These are phyloP conservation scores for Claviceps pusilla DNA, from an alignment of 2,329 filamentous ascomycete genomes.

Conservation along the genomic window DNA sequence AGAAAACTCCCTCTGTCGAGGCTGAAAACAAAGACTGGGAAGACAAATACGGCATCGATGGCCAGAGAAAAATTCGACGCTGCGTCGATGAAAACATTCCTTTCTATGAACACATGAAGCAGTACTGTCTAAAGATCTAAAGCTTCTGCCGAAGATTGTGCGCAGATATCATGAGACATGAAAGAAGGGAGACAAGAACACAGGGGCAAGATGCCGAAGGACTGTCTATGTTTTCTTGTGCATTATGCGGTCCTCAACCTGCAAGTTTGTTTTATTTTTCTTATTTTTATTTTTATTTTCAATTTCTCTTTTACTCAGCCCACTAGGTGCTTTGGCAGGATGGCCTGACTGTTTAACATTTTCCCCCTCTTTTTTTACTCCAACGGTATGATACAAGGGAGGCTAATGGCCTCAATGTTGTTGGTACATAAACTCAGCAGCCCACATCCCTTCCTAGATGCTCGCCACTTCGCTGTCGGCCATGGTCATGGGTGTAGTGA, in stretches of 20 bases:
- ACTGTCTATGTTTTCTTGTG: not conserved
- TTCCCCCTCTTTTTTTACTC: not conserved
- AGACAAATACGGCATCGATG: conserved; percentile 59
- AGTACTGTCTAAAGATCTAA: conserved; percentile 52
- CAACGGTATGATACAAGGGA: conserved; percentile 2
- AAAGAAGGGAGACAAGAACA: not conserved
- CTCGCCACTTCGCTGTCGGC: not conserved
- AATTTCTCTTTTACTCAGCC: not conserved
- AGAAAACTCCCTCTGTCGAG: conserved; percentile 50
- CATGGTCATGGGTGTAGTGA: not conserved
- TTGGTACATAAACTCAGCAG: conserved; percentile 2
- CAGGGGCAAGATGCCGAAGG: not conserved
- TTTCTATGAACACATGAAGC: conserved; percentile 70
- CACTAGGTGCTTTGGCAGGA: not conserved
- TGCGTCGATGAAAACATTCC: conserved; percentile 57
- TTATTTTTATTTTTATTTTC: not conserved
- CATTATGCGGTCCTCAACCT: not conserved
- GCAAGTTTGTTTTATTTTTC: not conserved
- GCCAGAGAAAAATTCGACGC: conserved; percentile 51
- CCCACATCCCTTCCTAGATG: not conserved
- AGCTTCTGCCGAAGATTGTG: no score
- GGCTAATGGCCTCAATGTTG: not conserved
- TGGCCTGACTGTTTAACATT: not conserved
- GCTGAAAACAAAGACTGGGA: conserved; percentile 57
- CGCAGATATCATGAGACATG: no score